These are phyloP conservation scores for Exophiala lecanii-corni DNA, from an alignment of 2,329 filamentous ascomycete species.

Conservation along the genomic window DNA sequence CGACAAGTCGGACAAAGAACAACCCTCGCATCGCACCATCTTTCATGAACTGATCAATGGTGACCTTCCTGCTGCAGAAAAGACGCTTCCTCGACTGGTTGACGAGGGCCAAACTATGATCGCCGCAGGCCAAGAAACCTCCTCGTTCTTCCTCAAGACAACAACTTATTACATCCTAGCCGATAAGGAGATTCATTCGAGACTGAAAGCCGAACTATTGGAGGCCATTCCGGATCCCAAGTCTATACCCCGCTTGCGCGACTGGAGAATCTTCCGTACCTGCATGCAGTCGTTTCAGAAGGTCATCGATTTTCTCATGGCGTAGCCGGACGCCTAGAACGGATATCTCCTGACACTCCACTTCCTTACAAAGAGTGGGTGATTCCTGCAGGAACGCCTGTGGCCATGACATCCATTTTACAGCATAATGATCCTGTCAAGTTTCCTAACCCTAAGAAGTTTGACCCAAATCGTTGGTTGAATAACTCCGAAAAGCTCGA, in stretches of 20 bases:
- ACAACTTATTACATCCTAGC: slow-evolving; percentile 18
- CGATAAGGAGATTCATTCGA: slow-evolving; percentile 6
- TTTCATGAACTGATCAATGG: slow-evolving; percentile 26
- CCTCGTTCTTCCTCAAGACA: slow-evolving; percentile 12
- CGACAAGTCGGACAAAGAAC: background rate
- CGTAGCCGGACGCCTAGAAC: slow-evolving; percentile 15
- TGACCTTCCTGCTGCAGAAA: slow-evolving; percentile 28
- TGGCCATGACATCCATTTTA: slow-evolving; percentile 26
- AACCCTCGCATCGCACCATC: slow-evolving; percentile 28
- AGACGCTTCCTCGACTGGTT: slow-evolving; percentile 28
- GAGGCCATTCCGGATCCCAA: slow-evolving; percentile 10
- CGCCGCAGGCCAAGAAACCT: slow-evolving; percentile 32
- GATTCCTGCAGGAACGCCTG: slow-evolving; percentile 30
- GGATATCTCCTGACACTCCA: slow-evolving; percentile 22
- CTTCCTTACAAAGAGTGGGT: slow-evolving; percentile 30
- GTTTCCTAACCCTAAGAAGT: slow-evolving; percentile 32
- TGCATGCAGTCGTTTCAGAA: slow-evolving; percentile 30
- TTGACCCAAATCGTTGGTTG: slow-evolving; percentile 21
- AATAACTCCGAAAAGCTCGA: slow-evolving; percentile 30
- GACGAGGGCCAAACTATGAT: slow-evolving; percentile 32
- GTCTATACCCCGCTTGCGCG: slow-evolving; percentile 8
- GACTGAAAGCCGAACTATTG: slow-evolving; percentile 15
- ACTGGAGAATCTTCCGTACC: slow-evolving; percentile 29
- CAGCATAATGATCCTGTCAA: slow-evolving; percentile 29
- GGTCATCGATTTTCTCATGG: slow-evolving; percentile 26